Conservation (phyloP, 352 stramenopile species). For the Plasmopara muralis region DNA sequence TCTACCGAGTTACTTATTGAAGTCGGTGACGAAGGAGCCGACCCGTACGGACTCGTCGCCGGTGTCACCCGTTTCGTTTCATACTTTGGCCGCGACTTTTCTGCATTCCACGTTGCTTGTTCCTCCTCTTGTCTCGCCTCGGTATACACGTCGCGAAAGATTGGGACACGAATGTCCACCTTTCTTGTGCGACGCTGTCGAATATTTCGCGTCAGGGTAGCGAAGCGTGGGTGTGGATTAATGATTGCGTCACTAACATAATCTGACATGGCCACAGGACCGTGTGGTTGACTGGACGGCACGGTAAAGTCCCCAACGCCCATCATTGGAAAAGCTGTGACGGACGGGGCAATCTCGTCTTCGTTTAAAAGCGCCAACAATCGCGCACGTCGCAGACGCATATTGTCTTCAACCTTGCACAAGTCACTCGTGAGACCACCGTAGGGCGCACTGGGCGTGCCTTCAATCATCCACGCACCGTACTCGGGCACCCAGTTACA, state of each 20-base stretch:
- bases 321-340: constrained; percentile 96
- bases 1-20: constrained; percentile 54
- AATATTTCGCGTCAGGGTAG: constrained; percentile 98
- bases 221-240: constrained; percentile 98
- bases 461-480: constrained; percentile 99
- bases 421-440: constrained; percentile 93
- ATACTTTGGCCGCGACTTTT: constrained; percentile 71
- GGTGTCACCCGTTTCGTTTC: constrained; percentile 48
- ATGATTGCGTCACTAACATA: constrained; percentile 98
- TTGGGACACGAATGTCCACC: constrained; percentile 82
- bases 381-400: constrained; percentile 93
- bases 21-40: constrained; percentile 23
- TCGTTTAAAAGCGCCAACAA: constrained; percentile 90
- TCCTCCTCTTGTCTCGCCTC: constrained; percentile 67
- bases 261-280: constrained; percentile 87
- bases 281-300: constrained; percentile 48
- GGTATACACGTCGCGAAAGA: constrained; percentile 82
- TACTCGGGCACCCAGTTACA: constrained; percentile 99
- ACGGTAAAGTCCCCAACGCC: constrained; percentile 92
- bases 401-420: constrained; percentile 96
- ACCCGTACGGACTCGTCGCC: constrained; percentile 13
- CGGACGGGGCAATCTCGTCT: constrained; percentile 95
- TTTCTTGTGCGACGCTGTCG: constrained; percentile 86
- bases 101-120: constrained; percentile 65
- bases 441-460: constrained; percentile 92